These are phyloP conservation scores for Verticillium dahliae DNA, from an alignment of 2,329 filamentous ascomycete species.

Conservation along the genomic window DNA sequence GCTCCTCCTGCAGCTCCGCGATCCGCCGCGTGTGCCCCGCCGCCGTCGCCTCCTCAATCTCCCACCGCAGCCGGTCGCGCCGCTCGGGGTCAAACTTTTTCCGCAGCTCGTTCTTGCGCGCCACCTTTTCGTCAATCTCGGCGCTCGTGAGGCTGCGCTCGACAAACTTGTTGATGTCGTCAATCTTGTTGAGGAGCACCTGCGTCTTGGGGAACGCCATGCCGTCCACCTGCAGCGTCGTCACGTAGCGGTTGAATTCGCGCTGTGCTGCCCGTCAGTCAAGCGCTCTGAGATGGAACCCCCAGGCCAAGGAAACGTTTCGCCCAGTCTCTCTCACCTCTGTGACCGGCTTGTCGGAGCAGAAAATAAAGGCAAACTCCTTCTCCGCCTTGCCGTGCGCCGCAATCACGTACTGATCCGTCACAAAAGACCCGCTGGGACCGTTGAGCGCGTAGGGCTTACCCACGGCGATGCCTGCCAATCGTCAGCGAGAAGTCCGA, in stretches of 20 bases:
- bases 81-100: constrained; percentile 60
- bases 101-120: constrained; percentile 61
- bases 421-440: constrained; percentile 71
- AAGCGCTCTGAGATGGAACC: not conserved
- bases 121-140: constrained; percentile 74
- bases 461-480: constrained; percentile 67
- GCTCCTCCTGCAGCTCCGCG: constrained; percentile 49
- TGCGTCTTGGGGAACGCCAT: constrained; percentile 68
- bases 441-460: constrained; percentile 78
- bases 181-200: constrained; percentile 63
- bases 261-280: constrained; percentile 32
- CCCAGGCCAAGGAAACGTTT: too few relatives aligned
- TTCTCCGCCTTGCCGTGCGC: constrained; percentile 78
- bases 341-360: constrained; percentile 80
- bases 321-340: constrained; percentile 50
- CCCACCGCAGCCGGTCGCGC: constrained; percentile 58
- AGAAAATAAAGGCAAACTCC: constrained; percentile 84
- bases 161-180: constrained; percentile 73
- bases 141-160: constrained; percentile 76
- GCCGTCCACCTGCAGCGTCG: constrained; percentile 65
- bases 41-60: constrained; percentile 60
- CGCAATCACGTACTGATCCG: constrained; percentile 76
- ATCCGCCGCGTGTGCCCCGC: constrained; percentile 54
- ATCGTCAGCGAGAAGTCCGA: constrained; percentile 6
- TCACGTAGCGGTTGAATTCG: constrained; percentile 77